These are phyloP conservation scores for Arthrobotrys sphaeroides DNA, from an alignment of 2,329 filamentous ascomycete genomes.

Conservation along the genomic window DNA sequence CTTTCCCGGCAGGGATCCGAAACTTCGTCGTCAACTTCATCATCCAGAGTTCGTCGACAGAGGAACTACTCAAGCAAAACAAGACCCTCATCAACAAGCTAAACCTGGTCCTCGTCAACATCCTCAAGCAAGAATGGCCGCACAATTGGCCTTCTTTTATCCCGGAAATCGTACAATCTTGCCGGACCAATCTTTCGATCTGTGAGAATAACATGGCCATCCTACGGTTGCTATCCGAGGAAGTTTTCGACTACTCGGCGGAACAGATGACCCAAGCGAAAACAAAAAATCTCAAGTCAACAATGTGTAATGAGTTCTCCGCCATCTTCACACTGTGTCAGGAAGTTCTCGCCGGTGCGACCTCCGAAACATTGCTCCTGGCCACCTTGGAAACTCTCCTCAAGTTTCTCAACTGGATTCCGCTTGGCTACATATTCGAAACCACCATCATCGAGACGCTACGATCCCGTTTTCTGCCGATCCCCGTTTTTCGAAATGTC, in stretches of 20 bases:
- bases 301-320: constrained; percentile 98
- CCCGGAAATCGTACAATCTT: constrained; percentile 98
- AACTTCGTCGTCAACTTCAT: constrained; percentile 99
- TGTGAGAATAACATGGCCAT: constrained; percentile 99
- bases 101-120: constrained; percentile 94
- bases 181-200: constrained; percentile 92
- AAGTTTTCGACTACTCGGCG: constrained; percentile 98
- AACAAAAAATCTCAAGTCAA: constrained; percentile 94
- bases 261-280: constrained; percentile 99
- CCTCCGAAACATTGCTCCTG: constrained; percentile 87
- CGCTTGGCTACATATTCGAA: constrained; percentile 97
- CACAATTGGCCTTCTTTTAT: constrained; percentile 99
- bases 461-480: constrained; percentile 88
- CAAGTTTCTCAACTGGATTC: constrained; percentile 99
- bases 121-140: constrained; percentile 99
- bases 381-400: constrained; percentile 96
- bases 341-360: constrained; percentile 89
- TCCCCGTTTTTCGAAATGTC: constrained; percentile 94
- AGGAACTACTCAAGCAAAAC: constrained; percentile 84
- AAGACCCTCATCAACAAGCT: constrained; percentile 96
- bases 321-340: constrained; percentile 98
- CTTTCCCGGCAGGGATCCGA: constrained; percentile 76
- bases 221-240: constrained; percentile 90
- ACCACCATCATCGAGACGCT: constrained; percentile 94
- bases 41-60: constrained; percentile 87